phyloP scores from a whole-genome alignment of 1,284 basidiomycete genomes.

The Irpex sp. region DNA sequence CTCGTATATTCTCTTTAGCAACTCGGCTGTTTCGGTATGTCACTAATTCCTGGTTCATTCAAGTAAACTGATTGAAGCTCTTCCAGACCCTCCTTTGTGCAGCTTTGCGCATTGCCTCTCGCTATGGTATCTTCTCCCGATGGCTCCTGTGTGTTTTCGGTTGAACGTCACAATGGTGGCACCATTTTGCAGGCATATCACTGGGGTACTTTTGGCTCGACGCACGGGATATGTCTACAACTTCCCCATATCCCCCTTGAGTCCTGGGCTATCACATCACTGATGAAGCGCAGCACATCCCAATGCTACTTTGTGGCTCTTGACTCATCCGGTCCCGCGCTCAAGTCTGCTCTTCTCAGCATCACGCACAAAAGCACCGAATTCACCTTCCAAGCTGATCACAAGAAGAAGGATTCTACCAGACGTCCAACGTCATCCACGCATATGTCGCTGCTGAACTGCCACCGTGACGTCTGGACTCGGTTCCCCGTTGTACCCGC shows the following conservation, averaged over 20 bases:
- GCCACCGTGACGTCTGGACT: constrained; percentile 59
- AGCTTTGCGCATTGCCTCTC: constrained; percentile 31
- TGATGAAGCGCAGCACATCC: constrained; percentile 32
- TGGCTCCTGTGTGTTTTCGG: constrained; percentile 45
- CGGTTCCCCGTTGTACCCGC: constrained; percentile 59
- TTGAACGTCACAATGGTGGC: constrained; percentile 20
- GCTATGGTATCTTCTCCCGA: constrained; percentile 45
- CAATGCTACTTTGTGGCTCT: constrained; percentile 41
- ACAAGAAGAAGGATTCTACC: neutral
- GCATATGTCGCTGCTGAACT: constrained; percentile 53
- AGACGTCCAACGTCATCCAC: constrained; percentile 17
- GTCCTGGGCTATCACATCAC: constrained; percentile 38
- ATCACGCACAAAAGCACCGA: constrained; percentile 54
- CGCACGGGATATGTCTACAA: constrained; percentile 37
- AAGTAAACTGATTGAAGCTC: no score
- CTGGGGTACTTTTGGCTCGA: constrained; percentile 53
- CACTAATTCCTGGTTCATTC: no score
- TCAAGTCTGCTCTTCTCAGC: constrained; percentile 39
- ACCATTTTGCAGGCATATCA: constrained; percentile 40
- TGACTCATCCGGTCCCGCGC: constrained; percentile 22
- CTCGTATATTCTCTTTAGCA: constrained; percentile 46
- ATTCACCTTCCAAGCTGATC: constrained; percentile 41
- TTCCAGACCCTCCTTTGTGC: constrained; percentile 43
- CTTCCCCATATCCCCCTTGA: constrained; percentile 25
- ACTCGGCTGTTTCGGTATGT: constrained; percentile 48